A percentile compares a stretch with the other conserved stretches of the same genome.
These are phyloP conservation scores for Oryza nivara DNA, from an alignment of 176 grass and related monocot species.

Conservation along the genomic window DNA sequence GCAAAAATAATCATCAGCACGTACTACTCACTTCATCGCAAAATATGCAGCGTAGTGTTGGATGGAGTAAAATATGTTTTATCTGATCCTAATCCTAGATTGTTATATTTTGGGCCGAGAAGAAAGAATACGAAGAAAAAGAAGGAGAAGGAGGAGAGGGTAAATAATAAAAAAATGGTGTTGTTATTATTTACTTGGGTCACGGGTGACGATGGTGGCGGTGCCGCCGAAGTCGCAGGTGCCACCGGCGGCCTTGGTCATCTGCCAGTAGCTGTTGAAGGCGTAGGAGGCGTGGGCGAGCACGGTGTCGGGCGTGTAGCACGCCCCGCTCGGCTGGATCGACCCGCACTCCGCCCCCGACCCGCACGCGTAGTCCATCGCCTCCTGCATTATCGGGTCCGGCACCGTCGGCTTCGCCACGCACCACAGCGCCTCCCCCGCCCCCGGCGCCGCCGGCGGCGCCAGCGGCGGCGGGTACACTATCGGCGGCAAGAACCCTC, in stretches of 20 bases:
- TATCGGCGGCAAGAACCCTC: slow-evolving; percentile 67
- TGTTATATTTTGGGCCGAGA: no score
- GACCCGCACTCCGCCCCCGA: slow-evolving; percentile 69
- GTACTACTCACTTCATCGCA: no score
- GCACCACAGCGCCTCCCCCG: slow-evolving; percentile 69
- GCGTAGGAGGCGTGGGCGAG: slow-evolving; percentile 80
- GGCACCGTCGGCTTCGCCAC: slow-evolving; percentile 92
- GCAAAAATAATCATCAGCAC: no score
- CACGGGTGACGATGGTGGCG: slow-evolving; percentile 78
- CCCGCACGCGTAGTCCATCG: slow-evolving; percentile 89
- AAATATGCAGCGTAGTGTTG: no score
- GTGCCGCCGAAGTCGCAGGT: slow-evolving; percentile 88
- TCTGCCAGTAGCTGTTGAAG: slow-evolving; percentile 93
- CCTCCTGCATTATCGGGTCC: slow-evolving; percentile 85
- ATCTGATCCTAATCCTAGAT: no score
- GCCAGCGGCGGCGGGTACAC: slow-evolving; percentile 79
- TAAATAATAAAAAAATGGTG: background rate
- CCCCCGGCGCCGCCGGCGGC: slow-evolving; percentile 47
- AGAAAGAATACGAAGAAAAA: no score
- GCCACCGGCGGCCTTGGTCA: slow-evolving; percentile 55
- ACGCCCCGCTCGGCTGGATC: slow-evolving; percentile 56
- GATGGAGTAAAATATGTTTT: no score
- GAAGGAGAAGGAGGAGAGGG: no score
- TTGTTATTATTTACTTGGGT: slow-evolving; percentile 50
- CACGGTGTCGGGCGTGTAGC: slow-evolving; percentile 76